Evolutionary conservation across 352 stramenopile species (phyloP).

Genomic region (Phytophthora capsici): DNA sequence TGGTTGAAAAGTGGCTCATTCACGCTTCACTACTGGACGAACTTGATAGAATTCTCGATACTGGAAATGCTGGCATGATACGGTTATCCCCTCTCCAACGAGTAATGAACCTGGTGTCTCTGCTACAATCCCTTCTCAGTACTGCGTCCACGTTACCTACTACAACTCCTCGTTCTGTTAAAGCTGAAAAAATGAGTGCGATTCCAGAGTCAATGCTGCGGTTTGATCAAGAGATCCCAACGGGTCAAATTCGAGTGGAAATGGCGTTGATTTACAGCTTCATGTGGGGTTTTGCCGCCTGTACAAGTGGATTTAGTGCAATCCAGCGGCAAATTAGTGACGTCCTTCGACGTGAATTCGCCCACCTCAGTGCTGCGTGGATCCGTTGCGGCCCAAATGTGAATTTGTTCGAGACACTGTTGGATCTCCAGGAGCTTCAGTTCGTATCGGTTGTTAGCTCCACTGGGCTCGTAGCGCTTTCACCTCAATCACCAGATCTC

Average conservation of each 20-base stretch:
- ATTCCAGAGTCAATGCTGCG: too few species aligned
- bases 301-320: slow-evolving; percentile 14
- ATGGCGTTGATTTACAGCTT: slow-evolving; percentile 61
- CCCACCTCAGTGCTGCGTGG: slow-evolving; percentile 39
- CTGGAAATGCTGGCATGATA: slow-evolving; percentile 22
- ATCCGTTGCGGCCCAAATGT: slow-evolving; percentile 14
- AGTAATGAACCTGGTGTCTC: slow-evolving; percentile 44
- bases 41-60: slow-evolving; percentile 13
- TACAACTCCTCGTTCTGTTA: too few species aligned
- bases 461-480: not conserved
- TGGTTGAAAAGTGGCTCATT: slow-evolving; percentile 25
- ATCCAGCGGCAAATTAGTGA: slow-evolving; percentile 43
- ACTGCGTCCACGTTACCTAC: slow-evolving; percentile 4
- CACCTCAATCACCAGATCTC: not conserved
- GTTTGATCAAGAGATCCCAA: too few species aligned
- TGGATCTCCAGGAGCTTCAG: slow-evolving; percentile 38
- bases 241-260: slow-evolving; percentile 43
- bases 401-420: slow-evolving; percentile 51
- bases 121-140: slow-evolving; percentile 55
- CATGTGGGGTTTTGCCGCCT: slow-evolving; percentile 56
- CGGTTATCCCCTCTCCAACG: slow-evolving; percentile 41
- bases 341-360: slow-evolving; percentile 38
- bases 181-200: too few species aligned
- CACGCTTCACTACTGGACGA: slow-evolving; percentile 17
- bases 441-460: slow-evolving; percentile 30